phyloP scores from a whole-genome alignment of 2,329 filamentous ascomycete species.

The Cladosporium cucumerinum region DNA sequence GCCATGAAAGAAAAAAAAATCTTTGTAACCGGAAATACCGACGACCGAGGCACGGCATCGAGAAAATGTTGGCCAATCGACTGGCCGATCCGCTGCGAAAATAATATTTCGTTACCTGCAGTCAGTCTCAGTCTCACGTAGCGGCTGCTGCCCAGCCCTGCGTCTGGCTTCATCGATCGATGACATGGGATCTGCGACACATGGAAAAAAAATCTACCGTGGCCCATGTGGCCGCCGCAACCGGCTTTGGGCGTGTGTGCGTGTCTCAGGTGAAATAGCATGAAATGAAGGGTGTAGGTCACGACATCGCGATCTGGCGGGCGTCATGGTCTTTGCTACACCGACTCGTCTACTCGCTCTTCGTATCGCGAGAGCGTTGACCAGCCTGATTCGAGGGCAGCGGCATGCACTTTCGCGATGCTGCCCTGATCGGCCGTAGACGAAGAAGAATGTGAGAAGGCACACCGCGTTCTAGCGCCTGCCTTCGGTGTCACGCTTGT shows the following conservation, averaged over 20 bases:
- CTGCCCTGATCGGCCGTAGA: neutral
- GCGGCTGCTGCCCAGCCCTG: neutral
- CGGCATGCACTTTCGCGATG: neutral
- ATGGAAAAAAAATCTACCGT: slow-evolving; percentile 1
- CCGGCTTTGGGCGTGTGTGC: neutral
- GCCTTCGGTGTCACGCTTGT: neutral
- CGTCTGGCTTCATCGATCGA: neutral
- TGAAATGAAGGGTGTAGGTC: neutral
- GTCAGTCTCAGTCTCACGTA: neutral
- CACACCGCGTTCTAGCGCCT: neutral
- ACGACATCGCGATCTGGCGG: neutral
- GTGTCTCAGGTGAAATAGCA: slow-evolving; percentile 6
- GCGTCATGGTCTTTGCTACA: neutral
- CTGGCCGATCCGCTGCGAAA: neutral
- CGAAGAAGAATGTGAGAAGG: neutral
- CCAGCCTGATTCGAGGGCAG: neutral
- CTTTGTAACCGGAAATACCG: neutral
- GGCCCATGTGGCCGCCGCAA: neutral
- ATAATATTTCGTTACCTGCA: neutral
- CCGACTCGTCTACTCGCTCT: neutral
- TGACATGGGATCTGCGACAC: slow-evolving; percentile 9
- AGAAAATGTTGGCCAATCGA: neutral
- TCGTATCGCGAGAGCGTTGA: neutral
- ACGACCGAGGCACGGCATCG: neutral
- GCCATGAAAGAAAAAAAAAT: neutral